Percentiles rank a stretch among this genome's conserved stretches.
Evolutionary conservation across 768 basidiomycete genomes (phyloP).

Genomic region (Agaricus blazei): DNA sequence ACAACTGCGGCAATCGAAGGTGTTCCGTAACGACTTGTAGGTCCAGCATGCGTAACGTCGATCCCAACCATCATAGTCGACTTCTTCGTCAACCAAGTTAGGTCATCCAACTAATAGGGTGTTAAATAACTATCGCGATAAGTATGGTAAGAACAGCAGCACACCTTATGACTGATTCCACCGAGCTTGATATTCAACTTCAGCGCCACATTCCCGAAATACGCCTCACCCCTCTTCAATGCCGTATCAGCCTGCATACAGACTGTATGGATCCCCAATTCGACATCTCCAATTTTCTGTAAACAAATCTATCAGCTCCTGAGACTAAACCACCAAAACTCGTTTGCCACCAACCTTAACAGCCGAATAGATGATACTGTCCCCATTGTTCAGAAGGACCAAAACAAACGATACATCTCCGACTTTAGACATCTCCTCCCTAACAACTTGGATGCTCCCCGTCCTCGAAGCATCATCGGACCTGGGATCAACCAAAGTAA

Average conservation of each 20-base stretch:
- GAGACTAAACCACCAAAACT: too few relatives aligned
- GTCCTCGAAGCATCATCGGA: slow-evolving; percentile 31
- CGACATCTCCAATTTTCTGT: slow-evolving; percentile 63
- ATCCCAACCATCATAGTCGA: slow-evolving; percentile 84
- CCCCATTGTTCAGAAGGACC: slow-evolving; percentile 60
- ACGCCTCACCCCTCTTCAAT: slow-evolving; percentile 66
- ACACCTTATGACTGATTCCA: slow-evolving; percentile 66
- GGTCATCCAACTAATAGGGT: slow-evolving; percentile 39
- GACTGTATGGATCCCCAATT: slow-evolving; percentile 69
- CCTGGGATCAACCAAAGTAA: slow-evolving; percentile 21
- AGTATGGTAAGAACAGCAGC: not conserved
- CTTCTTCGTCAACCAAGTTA: slow-evolving; percentile 60
- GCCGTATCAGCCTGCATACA: slow-evolving; percentile 67
- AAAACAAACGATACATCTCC: slow-evolving; percentile 60
- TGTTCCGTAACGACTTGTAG: slow-evolving; percentile 59
- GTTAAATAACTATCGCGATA: not conserved
- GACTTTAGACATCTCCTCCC: slow-evolving; percentile 29
- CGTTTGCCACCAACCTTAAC: slow-evolving; percentile 45
- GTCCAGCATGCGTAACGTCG: slow-evolving; percentile 79
- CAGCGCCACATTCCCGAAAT: slow-evolving; percentile 76
- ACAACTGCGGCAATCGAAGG: slow-evolving; percentile 85
- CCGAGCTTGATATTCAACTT: slow-evolving; percentile 84
- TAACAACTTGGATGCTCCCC: slow-evolving; percentile 33
- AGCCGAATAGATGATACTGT: slow-evolving; percentile 76
- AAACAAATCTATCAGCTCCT: not conserved